A percentile compares a stretch with the other conserved stretches of the same genome.
These are phyloP conservation scores for Trichopus zeylanicus DNA, from an alignment of 116 monocot species.

Conservation along the genomic window DNA sequence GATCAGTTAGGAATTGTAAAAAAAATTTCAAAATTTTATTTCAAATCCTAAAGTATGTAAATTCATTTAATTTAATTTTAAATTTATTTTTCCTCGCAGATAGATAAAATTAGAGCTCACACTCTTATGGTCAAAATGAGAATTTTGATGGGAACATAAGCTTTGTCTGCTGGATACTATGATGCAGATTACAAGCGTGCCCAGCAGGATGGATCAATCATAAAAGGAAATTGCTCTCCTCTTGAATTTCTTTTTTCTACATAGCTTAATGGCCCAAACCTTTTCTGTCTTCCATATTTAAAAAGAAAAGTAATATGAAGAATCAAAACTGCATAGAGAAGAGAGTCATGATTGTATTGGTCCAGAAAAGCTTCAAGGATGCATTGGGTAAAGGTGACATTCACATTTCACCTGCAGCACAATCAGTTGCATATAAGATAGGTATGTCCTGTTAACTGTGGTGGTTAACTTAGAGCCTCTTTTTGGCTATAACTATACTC, in stretches of 20 bases:
- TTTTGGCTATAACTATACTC: constrained; percentile 1
- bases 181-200: constrained; percentile 98
- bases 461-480: not conserved
- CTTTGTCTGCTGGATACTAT: constrained; percentile 93
- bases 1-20: too few species aligned
- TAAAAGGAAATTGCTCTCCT: not conserved
- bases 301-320: not conserved
- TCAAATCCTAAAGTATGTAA: too few species aligned
- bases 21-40: too few species aligned
- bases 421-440: constrained; percentile 89
- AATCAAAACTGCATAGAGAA: not conserved
- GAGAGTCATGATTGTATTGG: constrained; percentile 34
- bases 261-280: not conserved
- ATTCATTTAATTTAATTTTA: too few species aligned
- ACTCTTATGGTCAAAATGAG: constrained; percentile 93
- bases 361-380: constrained; percentile 85
- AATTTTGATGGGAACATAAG: constrained; percentile 99
- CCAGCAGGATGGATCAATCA: constrained; percentile 53
- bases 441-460: constrained; percentile 25
- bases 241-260: not conserved
- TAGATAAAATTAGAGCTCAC: too few species aligned
- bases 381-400: constrained; percentile 70
- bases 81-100: too few species aligned
- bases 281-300: not conserved
- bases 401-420: constrained; percentile 96